Evolutionary conservation across 2,329 filamentous ascomycete species (phyloP), one percentile per base, ranked within the genome.

Genomic region (Periglandula ipomoeae): DNA sequence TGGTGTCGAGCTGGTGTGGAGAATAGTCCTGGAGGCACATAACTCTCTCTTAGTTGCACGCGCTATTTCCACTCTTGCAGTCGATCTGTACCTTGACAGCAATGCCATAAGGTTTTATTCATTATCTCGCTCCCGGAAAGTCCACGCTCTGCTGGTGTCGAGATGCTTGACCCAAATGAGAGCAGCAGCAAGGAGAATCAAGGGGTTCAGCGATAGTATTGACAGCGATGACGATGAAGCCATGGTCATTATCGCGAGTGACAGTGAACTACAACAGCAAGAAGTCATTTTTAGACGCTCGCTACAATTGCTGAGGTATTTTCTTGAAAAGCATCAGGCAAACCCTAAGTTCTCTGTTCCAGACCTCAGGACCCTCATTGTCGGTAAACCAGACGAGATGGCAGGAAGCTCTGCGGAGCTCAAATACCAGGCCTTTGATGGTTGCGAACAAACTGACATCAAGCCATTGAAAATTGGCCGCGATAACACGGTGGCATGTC

Each of bases 1-100:
- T 54, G 78, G 69, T 23, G 71, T 78, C 39, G 85, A 93, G 56
- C 77, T 89, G 50, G 70, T 95, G n/a, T 95, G 90, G 90, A 79
- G 81, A 22, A 79, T 95, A 57, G 81, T 91, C 30, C 69, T 95
- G 47, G 82, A 78, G 15, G 81, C 86, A 2, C 79, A 81, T 5
- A 71, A 78, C 34, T 70, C 76, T 34, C 77, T 74, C 0, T 81
- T 94, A 43, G 87, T 87, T 55, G 74, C 76, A 19, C 68, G 74
- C 46, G 85, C 87, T 1, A 89, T 85, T 26, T 74, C 73, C 45
- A 81, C 82, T 20, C 78, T 95, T 3, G 87, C 89, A 22, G 66
- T 70, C 40, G 76, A 83, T 22, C 73, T 89, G 11, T 95, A 93
- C 59, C 72, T 93, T 30, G 70, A 79, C 26, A 79, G 74, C 58